Base-by-base conservation (phyloP, 306 rosid species). In the Ormosia semicastrata region DNA sequence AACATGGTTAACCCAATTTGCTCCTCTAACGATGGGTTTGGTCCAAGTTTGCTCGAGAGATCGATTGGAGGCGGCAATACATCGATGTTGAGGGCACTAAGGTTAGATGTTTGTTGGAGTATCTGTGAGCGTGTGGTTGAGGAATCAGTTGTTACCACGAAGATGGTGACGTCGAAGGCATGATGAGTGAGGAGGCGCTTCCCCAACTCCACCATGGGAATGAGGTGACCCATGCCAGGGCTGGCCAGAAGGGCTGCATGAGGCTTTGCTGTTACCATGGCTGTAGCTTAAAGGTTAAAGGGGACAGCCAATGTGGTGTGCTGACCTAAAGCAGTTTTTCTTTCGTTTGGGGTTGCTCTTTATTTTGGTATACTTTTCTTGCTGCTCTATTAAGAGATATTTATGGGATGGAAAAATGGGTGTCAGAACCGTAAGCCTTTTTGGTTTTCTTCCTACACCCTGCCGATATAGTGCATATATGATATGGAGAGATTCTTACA, bases 191-290 rank as follows among this genome's bases (percentile, higher is more conserved):
- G 64, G 2, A 87, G 90, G 44, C 86, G 84, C 40, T 84, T 87
- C 4, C 69, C 88, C 0, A 87, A 66, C 84, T 87, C 90, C 4
- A 84, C 5, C 39, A 34, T 52, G 18, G 88, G 90, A 64, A 62
- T 84, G 1, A 87, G 68, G 69, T 87, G 90, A 0, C 90, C 90
- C 73, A 84, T 62, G 67, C 90, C 88, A 2, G 90, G 90, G 47
- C 90, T 87, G 0, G 84, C 76, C 0, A 87, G 10, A 50, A 87
- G 66, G 3, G 17, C 80, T 9, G 74, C 84, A 14, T 81, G 90
- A 29, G 71, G 73, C 47, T 81, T 87, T 29, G 56, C 1, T 7
- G 71, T 47, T 7, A 17, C 73, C 85, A 71, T 74, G 37, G 13
- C 18, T 10, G 33, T 18, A 11, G n/a, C 47, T 43, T 43, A 43